Percentiles rank a stretch among this genome's conserved stretches.
These are phyloP conservation scores for Entomortierella chlamydospora DNA, from an alignment of 192 early-diverging fungal species.

Conservation along the genomic window DNA sequence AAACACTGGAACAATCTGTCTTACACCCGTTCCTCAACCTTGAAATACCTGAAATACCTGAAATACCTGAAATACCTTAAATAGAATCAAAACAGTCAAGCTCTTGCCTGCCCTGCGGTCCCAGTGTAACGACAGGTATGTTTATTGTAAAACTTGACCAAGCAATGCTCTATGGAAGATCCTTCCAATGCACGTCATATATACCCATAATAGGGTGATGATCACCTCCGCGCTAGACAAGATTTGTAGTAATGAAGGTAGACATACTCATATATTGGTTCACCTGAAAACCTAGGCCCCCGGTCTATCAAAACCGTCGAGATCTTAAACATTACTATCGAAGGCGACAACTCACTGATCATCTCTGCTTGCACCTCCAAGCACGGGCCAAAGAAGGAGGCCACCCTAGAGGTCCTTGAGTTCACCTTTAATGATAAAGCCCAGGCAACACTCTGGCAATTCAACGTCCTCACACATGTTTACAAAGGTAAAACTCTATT, in stretches of 20 bases:
- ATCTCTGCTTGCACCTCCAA: constrained; percentile 23
- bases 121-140: constrained; percentile 18
- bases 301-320: constrained; percentile 27
- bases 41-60: neutral
- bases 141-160: too few species aligned
- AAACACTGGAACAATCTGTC: too few species aligned
- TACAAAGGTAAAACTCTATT: constrained; percentile 55
- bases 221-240: too few species aligned
- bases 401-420: constrained; percentile 18
- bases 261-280: too few species aligned
- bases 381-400: constrained; percentile 33
- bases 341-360: constrained; percentile 6
- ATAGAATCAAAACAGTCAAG: constrained; percentile 27
- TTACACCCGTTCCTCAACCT: neutral
- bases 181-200: too few species aligned
- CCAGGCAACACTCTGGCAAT: constrained; percentile 28
- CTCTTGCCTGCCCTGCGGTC: constrained; percentile 35
- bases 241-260: too few species aligned
- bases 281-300: neutral
- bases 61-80: neutral
- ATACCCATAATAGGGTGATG: too few species aligned
- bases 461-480: constrained; percentile 42
- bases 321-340: constrained; percentile 35
- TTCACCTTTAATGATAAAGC: constrained; percentile 38
- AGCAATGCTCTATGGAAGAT: too few species aligned